These are phyloP conservation scores for Candida ponderosae DNA, from an alignment of 805 yeast genomes.

Conservation along the genomic window DNA sequence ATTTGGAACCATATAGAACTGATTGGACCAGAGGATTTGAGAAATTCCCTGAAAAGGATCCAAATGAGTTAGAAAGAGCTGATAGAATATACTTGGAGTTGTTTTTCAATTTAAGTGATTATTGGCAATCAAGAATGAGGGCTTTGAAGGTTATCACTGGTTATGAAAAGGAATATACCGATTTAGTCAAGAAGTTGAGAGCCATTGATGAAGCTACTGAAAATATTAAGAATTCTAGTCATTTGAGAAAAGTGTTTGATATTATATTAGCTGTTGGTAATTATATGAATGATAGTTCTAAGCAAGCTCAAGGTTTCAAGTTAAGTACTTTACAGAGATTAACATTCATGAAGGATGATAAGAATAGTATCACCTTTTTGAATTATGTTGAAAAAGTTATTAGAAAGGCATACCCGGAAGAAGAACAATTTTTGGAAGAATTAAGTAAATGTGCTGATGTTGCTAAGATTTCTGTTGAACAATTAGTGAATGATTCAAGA, in stretches of 20 bases:
- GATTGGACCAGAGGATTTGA: conserved; percentile 30
- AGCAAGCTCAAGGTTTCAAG: conserved; percentile 64
- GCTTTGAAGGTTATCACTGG: conserved; percentile 47
- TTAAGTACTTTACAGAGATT: conserved; percentile 61
- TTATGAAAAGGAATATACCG: conserved; percentile 60
- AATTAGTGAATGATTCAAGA: conserved; percentile 48
- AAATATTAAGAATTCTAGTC: conserved; percentile 41
- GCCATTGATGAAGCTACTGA: conserved; percentile 53
- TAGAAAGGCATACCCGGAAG: conserved; percentile 59
- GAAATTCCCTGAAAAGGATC: conserved; percentile 44
- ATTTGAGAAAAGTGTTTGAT: conserved; percentile 50
- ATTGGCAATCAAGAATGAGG: conserved; percentile 68
- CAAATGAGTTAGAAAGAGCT: conserved; percentile 52
- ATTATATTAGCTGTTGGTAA: conserved; percentile 70
- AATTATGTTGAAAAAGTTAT: conserved; percentile 68
- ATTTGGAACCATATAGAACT: conserved; percentile 56
- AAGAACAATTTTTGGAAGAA: conserved; percentile 54
- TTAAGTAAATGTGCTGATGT: conserved; percentile 43
- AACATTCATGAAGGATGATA: conserved; percentile 59
- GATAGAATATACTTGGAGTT: conserved; percentile 65
- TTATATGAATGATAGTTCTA: conserved; percentile 67
- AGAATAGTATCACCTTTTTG: conserved; percentile 61
- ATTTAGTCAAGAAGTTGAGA: conserved; percentile 46
- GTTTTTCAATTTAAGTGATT: conserved; percentile 57
- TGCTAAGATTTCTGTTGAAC: conserved; percentile 57